These are phyloP conservation scores for Komagataea norvegica DNA, from an alignment of 1,139 yeast genomes.

Conservation along the genomic window DNA sequence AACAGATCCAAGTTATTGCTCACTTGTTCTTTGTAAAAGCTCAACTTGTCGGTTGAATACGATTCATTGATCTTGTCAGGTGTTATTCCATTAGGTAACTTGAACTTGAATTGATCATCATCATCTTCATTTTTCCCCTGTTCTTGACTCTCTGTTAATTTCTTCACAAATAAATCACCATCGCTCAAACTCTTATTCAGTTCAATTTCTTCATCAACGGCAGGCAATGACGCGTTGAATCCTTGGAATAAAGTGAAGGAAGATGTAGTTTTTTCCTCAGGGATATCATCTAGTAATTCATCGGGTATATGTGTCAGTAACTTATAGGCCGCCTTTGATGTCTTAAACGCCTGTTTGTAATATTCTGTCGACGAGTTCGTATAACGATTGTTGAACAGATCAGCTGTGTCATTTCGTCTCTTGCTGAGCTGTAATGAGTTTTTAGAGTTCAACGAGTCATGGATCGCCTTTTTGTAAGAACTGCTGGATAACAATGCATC, in stretches of 20 bases:
- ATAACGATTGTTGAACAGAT: conserved; percentile 29
- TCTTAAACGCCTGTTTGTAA: conserved; percentile 29
- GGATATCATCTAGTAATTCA: conserved; percentile 49
- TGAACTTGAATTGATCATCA: conserved; percentile 23
- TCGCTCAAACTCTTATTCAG: conserved; percentile 18
- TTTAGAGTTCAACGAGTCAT: conserved; percentile 35
- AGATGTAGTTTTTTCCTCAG: conserved; percentile 25
- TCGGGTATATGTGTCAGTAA: conserved; percentile 50
- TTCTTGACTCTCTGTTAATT: conserved; percentile 13
- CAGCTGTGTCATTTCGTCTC: conserved; percentile 11
- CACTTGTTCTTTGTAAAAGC: conserved; percentile 36
- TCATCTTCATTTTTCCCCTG: conserved; percentile 18
- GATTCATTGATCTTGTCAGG: conserved; percentile 37
- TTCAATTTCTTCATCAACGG: conserved; percentile 36
- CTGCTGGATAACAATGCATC: conserved; percentile 36
- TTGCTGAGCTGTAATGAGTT: conserved; percentile 22
- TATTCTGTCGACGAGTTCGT: conserved; percentile 28
- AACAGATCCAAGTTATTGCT: conserved; percentile 47
- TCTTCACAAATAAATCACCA: conserved; percentile 18
- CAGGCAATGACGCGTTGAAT: conserved; percentile 53
- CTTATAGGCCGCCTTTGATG: conserved; percentile 38
- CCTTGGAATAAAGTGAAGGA: conserved; percentile 59
- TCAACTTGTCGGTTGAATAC: conserved; percentile 36
- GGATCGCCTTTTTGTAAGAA: conserved; percentile 44
- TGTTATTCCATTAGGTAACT: conserved; percentile 34